Base-by-base conservation (phyloP, 768 basidiomycete species). In the Boletus sp. region DNA sequence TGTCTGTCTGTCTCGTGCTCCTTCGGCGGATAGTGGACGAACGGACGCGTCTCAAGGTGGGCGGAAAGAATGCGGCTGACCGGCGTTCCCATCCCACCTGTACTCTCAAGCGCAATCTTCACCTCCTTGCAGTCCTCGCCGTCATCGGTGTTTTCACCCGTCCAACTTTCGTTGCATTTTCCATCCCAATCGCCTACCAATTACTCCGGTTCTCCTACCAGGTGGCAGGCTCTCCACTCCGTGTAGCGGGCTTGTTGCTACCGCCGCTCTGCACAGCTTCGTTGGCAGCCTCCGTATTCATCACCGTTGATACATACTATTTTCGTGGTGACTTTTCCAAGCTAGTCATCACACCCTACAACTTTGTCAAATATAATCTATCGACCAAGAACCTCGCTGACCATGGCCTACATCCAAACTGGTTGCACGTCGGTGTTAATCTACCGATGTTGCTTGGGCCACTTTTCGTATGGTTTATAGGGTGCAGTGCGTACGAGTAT, bases 361-460 rank as follows among this genome's bases (percentile, higher is more conserved):
- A 76, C 47, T 72, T 74, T 47, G 38, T 75, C 59, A 64, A 58
- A 35, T 76, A 75, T 53, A 76, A 75, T 54, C 48, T 74, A n/a
- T 65, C 67, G 3, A 50, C 68, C 10, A 57, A 64, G 15, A 75
- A 76, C 60, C 68, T 75, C 33, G 71, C 71, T 0, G 68, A 65
- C 27, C 75, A 76, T 45, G 75, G 75, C 9, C 50, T 75, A 15
- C 75, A 76, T 58, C 75, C 75, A 1, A 64, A 64, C 21, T 75
- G 74, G 75, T 63, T 76, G 6, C 75, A 75, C 53, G 45, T 71
- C 32, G 63, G 66, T 21, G 70, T 76, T 30, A 76, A 76, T 56
- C 53, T 76, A 10, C 74, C 75, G 17, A 68, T 76, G 67, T 54
- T 76, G 14, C 60, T 75, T 4, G 71, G 74, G 17, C 74, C 74